A percentile compares a stretch with the other conserved stretches of the same genome.
Conservation (phyloP, 106 monocot species). For the Dendrobium officinale region DNA sequence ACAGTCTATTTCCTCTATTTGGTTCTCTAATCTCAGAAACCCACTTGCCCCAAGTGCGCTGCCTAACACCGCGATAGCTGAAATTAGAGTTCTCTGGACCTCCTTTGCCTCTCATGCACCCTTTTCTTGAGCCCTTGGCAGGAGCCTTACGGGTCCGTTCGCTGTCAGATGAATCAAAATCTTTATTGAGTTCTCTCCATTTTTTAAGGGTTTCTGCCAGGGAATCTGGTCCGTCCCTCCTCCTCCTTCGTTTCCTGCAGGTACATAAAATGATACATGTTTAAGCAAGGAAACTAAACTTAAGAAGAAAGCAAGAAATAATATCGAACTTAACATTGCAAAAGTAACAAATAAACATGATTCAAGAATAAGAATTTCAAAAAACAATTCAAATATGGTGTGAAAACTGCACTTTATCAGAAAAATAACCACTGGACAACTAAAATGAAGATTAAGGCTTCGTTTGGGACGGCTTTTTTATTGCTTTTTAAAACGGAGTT, state of each 20-base stretch:
- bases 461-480: no score
- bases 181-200: background rate
- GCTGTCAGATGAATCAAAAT: no score
- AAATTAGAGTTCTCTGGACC: conserved; percentile 70
- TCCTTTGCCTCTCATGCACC: conserved; percentile 81
- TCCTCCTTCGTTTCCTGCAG: background rate
- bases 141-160: conserved; percentile 28
- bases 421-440: no score
- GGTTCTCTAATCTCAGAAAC: conserved; percentile 89
- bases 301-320: no score
- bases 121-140: conserved; percentile 79
- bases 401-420: no score
- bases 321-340: no score
- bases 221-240: background rate
- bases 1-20: conserved; percentile 50
- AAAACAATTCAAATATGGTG: no score
- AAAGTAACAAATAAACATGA: background rate
- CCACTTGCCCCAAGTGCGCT: conserved; percentile 92
- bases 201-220: background rate
- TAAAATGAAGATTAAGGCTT: no score
- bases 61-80: conserved; percentile 69
- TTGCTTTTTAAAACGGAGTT: no score
- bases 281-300: no score
- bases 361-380: no score
- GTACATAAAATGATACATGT: no score